These are phyloP conservation scores for Rosa multiflora DNA, from an alignment of 306 rosid species.

Conservation along the genomic window DNA sequence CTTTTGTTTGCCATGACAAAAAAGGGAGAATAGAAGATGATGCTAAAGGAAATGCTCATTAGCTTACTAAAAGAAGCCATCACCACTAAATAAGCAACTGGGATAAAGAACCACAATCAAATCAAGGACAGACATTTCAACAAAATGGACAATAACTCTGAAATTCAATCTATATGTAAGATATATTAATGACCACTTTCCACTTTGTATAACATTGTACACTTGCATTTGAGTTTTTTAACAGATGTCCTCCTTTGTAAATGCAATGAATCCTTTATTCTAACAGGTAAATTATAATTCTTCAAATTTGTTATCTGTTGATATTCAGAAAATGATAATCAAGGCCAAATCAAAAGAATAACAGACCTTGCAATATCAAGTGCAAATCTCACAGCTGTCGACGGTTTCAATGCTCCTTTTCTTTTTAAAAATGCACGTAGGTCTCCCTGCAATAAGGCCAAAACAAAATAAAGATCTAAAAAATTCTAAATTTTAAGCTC, in stretches of 20 bases:
- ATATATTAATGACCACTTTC: too few species aligned
- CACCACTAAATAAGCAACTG: neutral
- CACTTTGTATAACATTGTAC: neutral
- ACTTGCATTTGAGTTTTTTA: neutral
- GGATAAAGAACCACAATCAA: neutral
- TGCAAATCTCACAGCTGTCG: constrained; percentile 68
- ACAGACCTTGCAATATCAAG: constrained; percentile 93
- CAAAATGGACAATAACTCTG: neutral
- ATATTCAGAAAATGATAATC: neutral
- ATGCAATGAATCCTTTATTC: neutral
- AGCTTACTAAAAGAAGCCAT: neutral
- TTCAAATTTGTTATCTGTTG: neutral
- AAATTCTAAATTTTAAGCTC: neutral
- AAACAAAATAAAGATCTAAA: constrained; percentile 19
- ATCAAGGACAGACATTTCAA: neutral
- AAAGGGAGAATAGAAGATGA: neutral
- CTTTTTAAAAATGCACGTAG: constrained; percentile 58
- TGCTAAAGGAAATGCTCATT: neutral
- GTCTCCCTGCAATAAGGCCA: constrained; percentile 66
- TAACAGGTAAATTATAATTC: neutral
- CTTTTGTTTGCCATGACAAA: neutral
- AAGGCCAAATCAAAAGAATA: constrained; percentile 10
- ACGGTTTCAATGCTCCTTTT: constrained; percentile 71
- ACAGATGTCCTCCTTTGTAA: neutral
- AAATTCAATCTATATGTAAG: neutral